A percentile compares a stretch with the other conserved stretches of the same genome.
Evolutionary conservation across 495 filamentous ascomycete species (phyloP).

Genomic region (Pyronema domesticum): DNA sequence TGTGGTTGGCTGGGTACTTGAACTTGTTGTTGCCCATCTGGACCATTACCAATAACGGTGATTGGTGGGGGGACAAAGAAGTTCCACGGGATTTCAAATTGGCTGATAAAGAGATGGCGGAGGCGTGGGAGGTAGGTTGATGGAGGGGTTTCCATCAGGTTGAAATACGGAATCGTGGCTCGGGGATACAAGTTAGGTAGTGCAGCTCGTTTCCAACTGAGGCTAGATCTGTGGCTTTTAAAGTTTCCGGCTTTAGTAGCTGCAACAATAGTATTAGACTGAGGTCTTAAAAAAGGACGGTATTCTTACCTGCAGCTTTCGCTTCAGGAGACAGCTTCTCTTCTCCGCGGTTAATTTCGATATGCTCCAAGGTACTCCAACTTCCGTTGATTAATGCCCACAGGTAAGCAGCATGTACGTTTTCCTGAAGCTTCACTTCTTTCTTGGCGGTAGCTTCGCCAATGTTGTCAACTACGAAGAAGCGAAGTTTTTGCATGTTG

Average conservation of each 20-base stretch:
- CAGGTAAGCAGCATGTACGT: conserved; percentile 15
- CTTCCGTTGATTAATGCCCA: conserved; percentile 16
- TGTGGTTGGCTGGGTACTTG: not conserved
- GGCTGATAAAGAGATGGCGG: conserved; percentile 3
- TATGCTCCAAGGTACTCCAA: conserved; percentile 7
- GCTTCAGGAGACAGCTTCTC: conserved; percentile 10
- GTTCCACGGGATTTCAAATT: conserved; percentile 11
- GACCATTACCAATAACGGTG: not conserved
- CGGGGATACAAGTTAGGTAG: conserved; percentile 1
- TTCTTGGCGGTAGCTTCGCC: conserved; percentile 11
- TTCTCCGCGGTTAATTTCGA: conserved; percentile 14
- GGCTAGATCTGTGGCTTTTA: not conserved
- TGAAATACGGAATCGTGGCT: too few relatives aligned
- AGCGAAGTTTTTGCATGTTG: conserved; percentile 10
- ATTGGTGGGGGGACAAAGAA: not conserved
- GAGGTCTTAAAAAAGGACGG: too few relatives aligned
- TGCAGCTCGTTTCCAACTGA: conserved; percentile 6
- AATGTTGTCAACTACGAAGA: conserved; percentile 14
- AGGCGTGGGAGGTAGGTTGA: too few relatives aligned
- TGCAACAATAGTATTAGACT: not conserved
- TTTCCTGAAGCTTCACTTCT: conserved; percentile 11
- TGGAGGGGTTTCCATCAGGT: too few relatives aligned
- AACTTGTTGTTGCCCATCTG: not conserved
- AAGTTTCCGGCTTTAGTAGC: not conserved
- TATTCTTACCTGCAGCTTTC: conserved; percentile 1